Base-by-base conservation (phyloP, 2,329 filamentous ascomycete species). In the Nigrospora sphaerica region DNA sequence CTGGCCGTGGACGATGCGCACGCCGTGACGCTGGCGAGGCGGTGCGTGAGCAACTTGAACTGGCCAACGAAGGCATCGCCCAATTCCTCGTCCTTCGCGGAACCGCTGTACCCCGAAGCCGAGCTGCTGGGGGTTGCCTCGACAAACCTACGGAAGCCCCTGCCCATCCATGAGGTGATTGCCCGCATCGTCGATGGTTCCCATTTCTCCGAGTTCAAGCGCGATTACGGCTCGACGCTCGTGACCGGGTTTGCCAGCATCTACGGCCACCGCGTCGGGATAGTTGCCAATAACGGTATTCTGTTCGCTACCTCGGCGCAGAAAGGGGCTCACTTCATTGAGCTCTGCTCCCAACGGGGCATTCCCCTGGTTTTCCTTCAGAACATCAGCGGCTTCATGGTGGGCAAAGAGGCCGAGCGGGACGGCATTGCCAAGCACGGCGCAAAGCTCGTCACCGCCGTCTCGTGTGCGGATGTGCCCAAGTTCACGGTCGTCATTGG, bases 371-470 rank as follows among this genome's bases (percentile, higher is more conserved):
- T 97, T 43, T 97, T 97, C 69, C 72, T 98, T 17, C 93, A 98
- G 65, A 97, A 98, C 66, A 97, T 98, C 62, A 85, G 84, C 6
- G 93, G 93, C 38, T 98, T 98, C 78, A 98, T 98, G 93, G 93
- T 98, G 32, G 93, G 93, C 38, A 80, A 82, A 16, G 88, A 93
- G 58, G 90, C 92, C 0, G 93, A 98, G 69, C 85, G 86, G 46
- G 92, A 92, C 44, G 93, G 93, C 12, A 97, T 98, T 57, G 93
- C 93, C 46, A 97, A 97, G 75, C 95, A 97, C 61, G 93, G 93
- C 36, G 93, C 93, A 6, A 97, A 98, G 70, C 81, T 98, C 16
- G 93, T 97, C 28, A 95, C 90, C 3, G 93, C 92, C 9, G 93
- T 97, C 12, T 88, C 90, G 10, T 96, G 91, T 62, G 91, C 92